Evolutionary conservation across 2,329 filamentous ascomycete genomes (phyloP), one percentile per base, ranked within the genome.

Genomic region (Nemania abortiva): DNA sequence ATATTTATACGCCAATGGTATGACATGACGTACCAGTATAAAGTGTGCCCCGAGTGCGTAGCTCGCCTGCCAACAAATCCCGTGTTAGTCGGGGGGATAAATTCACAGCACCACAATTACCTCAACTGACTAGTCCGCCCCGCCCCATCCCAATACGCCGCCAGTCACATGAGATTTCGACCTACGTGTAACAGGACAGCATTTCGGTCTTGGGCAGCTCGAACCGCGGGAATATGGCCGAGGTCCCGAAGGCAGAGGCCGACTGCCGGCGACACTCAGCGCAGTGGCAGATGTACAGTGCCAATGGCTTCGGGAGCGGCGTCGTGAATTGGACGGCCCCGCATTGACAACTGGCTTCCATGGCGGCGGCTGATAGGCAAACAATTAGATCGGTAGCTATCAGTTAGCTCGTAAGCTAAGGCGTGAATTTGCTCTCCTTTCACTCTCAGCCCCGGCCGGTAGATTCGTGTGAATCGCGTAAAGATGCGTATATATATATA

Each of bases 221-320:
- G 69, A 92, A 92, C n/a, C 83, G 83, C 0, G 90, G 90, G 74
- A 92, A 93, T 69, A 92, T 91, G 73, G 90, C 90, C 42, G 89
- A 90, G 37, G 89, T 87, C 31, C 90, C 90, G 79, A 91, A 92
- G 1, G 90, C 89, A 7, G 89, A 90, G 63, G 87, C 83, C 34
- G 89, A 88, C 81, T 92, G 90, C 66, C 87, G 84, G 56, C 88
- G 86, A 78, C 91, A 93, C 76, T 90, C 86, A 64, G 83, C 80
- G 79, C 91, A 93, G 81, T 92, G 91, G 80, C 91, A 93, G 76
- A 92, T 88, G 78, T 90, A 92, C 59, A 92, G 81, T n/a, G 86
- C 86, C 52, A 91, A 80, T 0, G 91, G 90, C 66, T 86, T 82
- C 3, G 84, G 78, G 0, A 86, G 80, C 0, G 91, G 89, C 34